Base-by-base conservation (phyloP, 352 stramenopile species). In the Pythium aquatile region DNA sequence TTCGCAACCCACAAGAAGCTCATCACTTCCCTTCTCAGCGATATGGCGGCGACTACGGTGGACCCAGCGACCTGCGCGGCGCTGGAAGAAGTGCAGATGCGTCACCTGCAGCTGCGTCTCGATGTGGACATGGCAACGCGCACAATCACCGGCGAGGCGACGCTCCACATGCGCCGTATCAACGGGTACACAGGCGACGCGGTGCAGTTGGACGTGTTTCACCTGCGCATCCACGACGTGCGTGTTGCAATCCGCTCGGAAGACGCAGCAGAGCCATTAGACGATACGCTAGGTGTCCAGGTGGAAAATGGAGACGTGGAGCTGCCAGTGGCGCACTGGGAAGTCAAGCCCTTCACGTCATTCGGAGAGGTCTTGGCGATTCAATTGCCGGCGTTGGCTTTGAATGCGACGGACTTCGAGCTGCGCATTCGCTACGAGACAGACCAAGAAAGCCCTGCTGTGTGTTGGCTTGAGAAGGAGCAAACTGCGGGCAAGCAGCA, bases 401-500 rank as follows among this genome's bases (percentile, higher is more conserved):
- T 33, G 9, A 14, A 46, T 9, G 73, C 76, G 4, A 46, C 66
- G 39, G 60, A 77, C 17, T 70, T 85, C 20, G 32, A 66, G 29
- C 58, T 92, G 40, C 61, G 61, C 46, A 80, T 94, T 51, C 62
- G 76, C 46, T 95, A 95, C 72, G 71, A 86, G 54, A 91, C 79
- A 17, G 49, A 84, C 6, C 47, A 58, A 3, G 77, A 86, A n/a
- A 93, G 81, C 39, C 82, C 85, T 0, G 85, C 81, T 7, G 82
- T 96, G 32, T 93, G 85, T 59, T 95, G 87, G 87, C 77, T 95
- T 10, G 72, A 83, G n/a, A 83, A 84, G 63, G 76, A 93, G 73
- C 87, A 95, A 63, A 95, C 87, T 2, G 85, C 87, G 13, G 87
- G 85, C 61, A 93, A 92, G 59, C 67, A 65, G 39, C 76, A 88